Percentiles rank a stretch among this genome's conserved stretches.
phyloP scores from a whole-genome alignment of 768 basidiomycete species.

The Fibroporia radiculosa region DNA sequence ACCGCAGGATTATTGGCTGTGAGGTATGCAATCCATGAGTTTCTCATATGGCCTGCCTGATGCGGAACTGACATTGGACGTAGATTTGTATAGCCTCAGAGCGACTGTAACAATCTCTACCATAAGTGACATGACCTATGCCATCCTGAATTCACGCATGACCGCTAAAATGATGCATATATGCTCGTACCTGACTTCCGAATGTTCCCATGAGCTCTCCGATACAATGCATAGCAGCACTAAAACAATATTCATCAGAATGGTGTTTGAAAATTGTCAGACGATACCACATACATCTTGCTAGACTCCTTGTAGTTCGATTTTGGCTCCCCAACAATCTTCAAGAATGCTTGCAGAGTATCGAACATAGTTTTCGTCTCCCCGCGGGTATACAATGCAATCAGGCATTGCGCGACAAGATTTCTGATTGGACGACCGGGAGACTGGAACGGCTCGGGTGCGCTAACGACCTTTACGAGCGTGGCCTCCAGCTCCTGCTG shows the following conservation, averaged over 20 bases:
- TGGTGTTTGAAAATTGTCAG: background rate
- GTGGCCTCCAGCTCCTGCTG: slow-evolving; percentile 57
- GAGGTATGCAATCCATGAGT: background rate
- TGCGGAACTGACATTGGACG: slow-evolving; percentile 66
- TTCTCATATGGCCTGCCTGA: too few species aligned
- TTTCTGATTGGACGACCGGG: slow-evolving; percentile 86
- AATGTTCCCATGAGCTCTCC: slow-evolving; percentile 84
- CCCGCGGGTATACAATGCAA: slow-evolving; percentile 65
- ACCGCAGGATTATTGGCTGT: slow-evolving; percentile 76
- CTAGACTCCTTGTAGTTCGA: slow-evolving; percentile 50
- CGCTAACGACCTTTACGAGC: slow-evolving; percentile 61
- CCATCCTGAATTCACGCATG: background rate
- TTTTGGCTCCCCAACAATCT: slow-evolving; percentile 68
- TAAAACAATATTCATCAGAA: slow-evolving; percentile 21
- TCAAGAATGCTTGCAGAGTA: slow-evolving; percentile 70
- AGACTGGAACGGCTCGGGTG: slow-evolving; percentile 58
- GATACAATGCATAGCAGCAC: slow-evolving; percentile 79
- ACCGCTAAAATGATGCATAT: background rate
- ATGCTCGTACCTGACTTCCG: slow-evolving; percentile 68
- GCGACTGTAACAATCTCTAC: slow-evolving; percentile 66
- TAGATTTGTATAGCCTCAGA: slow-evolving; percentile 56
- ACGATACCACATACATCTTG: slow-evolving; percentile 49
- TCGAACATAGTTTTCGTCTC: slow-evolving; percentile 87
- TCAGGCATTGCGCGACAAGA: slow-evolving; percentile 69
- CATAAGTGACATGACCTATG: slow-evolving; percentile 92